Evolutionary conservation across 1,284 basidiomycete genomes (phyloP).

Genomic region (Irpex sp.): DNA sequence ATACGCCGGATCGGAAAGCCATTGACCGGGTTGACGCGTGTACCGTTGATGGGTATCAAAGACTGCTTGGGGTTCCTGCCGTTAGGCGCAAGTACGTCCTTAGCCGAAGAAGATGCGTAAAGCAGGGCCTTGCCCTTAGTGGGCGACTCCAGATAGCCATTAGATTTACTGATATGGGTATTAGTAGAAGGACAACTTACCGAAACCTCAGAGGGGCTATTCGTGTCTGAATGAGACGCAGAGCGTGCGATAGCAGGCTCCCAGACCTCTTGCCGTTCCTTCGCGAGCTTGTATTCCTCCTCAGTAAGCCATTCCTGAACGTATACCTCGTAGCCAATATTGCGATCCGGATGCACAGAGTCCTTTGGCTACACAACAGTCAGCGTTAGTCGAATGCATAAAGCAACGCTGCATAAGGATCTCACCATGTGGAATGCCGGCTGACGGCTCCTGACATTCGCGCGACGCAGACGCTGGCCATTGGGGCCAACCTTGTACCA

Average conservation of each 20-base stretch:
- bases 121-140: constrained; percentile 43
- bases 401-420: constrained; percentile 10
- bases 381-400: background rate
- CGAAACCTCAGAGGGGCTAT: constrained; percentile 25
- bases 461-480: constrained; percentile 64
- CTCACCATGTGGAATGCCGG: constrained; percentile 71
- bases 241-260: constrained; percentile 51
- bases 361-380: constrained; percentile 55
- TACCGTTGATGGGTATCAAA: constrained; percentile 36
- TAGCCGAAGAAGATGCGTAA: constrained; percentile 38
- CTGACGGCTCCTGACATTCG: constrained; percentile 63
- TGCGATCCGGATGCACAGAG: constrained; percentile 70
- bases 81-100: constrained; percentile 28
- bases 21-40: constrained; percentile 34
- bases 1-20: constrained; percentile 29
- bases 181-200: constrained; percentile 18
- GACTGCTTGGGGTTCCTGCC: constrained; percentile 40
- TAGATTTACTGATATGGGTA: constrained; percentile 7
- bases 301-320: constrained; percentile 77
- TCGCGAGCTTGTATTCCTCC: constrained; percentile 63
- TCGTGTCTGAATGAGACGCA: constrained; percentile 37
- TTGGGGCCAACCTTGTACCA: constrained; percentile 67
- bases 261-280: constrained; percentile 55
- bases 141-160: constrained; percentile 27
- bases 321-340: constrained; percentile 61